Evolutionary conservation across 306 rosid species (phyloP), one percentile per base, ranked within the genome.

Genomic region (Cyclanthera cordifolia): DNA sequence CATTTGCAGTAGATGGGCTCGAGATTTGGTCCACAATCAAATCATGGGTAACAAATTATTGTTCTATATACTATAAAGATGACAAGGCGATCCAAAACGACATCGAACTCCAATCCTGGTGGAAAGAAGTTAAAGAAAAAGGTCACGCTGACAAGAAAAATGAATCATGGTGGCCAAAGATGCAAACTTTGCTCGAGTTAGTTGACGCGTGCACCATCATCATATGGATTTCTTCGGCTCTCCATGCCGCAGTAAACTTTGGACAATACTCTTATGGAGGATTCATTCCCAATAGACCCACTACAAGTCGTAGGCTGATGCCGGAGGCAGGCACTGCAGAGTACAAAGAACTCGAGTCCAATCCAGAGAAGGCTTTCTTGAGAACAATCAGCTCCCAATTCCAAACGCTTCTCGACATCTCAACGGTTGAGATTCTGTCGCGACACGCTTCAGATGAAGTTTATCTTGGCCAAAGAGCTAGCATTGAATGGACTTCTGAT

Each of bases 241-340:
- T 83, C 6, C 96, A 90, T 24, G 96, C 96, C 2, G 95, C 95
- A 1, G 79, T 90, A 49, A 90, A 87, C 63, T 90, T 87, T 11
- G 96, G 95, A 46, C 96, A 85, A 39, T 90, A 87, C 39, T 84
- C 96, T n/a, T 87, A 77, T 32, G 96, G 89, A 4, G 96, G 95
- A 28, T 82, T 75, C 6, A 76, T 84, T 2, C 79, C 84, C 37
- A 87, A 83, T 82, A 84, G 95, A 0, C 96, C 91, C 24, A 76
- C 86, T 12, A 1, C 69, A 16, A 82, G 82, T 51, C 76, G 81
- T 24, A 71, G 78, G 11, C 76, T 87, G 48, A 84, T 90, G 76
- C 90, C 90, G 0, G 83, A 86, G 71, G 14, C 70, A 74, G 88
- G 83, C 20, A 86, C 76, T 13, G 63, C 78, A 20, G 81, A 83